Evolutionary conservation across 176 grass and related monocot species (phyloP).

Genomic region (Paspalum notatum): DNA sequence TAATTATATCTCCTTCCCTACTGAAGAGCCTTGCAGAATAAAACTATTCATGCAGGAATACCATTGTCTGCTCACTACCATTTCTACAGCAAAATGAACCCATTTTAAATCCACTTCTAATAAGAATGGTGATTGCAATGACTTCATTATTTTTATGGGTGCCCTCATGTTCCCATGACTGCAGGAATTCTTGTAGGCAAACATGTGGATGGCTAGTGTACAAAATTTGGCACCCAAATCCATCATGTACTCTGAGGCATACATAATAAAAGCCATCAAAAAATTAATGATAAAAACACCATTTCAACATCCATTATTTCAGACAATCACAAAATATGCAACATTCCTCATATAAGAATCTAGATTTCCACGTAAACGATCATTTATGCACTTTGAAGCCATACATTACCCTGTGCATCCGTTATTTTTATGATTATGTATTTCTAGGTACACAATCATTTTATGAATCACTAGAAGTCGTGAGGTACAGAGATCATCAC

Average conservation of each 20-base stretch:
- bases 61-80: neutral
- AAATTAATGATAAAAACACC: conserved; percentile 5
- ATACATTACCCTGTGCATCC: neutral
- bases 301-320: neutral
- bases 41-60: neutral
- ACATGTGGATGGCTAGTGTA: neutral
- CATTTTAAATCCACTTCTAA: neutral
- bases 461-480: neutral
- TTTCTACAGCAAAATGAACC: neutral
- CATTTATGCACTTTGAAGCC: no score
- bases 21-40: neutral
- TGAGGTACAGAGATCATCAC: conserved; percentile 36
- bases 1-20: neutral
- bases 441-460: neutral
- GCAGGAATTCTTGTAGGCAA: neutral
- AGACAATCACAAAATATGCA: neutral
- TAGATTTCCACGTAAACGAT: neutral
- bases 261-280: neutral
- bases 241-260: neutral
- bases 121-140: neutral
- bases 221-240: neutral
- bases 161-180: neutral
- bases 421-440: neutral
- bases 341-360: neutral
- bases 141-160: neutral